Evolutionary conservation across 225 moss, liverwort and hornwort genomes (phyloP).

Genomic region (Marchantia paleacea): DNA sequence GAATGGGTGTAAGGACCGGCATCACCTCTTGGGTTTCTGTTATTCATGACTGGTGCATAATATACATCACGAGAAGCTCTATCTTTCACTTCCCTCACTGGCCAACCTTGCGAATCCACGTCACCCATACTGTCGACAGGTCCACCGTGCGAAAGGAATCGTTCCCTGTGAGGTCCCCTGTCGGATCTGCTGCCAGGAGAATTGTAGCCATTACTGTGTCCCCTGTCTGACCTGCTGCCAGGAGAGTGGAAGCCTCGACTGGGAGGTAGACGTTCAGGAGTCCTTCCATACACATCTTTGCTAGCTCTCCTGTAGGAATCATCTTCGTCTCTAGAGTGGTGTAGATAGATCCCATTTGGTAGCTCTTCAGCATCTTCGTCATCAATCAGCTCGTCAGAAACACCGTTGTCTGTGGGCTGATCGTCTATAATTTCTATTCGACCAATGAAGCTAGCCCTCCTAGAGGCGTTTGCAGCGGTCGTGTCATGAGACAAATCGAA

Average conservation of each 20-base stretch:
- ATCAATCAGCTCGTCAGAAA: constrained; percentile 30
- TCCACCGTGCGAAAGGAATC: constrained; percentile 17
- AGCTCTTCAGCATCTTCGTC: constrained; percentile 49
- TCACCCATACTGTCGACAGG: constrained; percentile 23
- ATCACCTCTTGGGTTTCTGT: constrained; percentile 24
- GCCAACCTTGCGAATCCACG: constrained; percentile 39
- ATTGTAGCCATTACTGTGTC: constrained; percentile 18
- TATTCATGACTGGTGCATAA: constrained; percentile 34
- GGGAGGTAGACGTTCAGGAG: constrained; percentile 15
- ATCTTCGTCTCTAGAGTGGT: constrained; percentile 41
- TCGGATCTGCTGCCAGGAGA: constrained; percentile 38
- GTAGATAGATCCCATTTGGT: constrained; percentile 44
- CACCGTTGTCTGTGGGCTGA: constrained; percentile 19
- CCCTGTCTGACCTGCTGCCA: constrained; percentile 28
- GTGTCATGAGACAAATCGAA: constrained; percentile 26
- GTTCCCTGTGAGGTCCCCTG: constrained; percentile 28
- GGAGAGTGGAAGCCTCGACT: constrained; percentile 34
- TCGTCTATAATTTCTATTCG: constrained; percentile 26
- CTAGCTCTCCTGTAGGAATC: constrained; percentile 22
- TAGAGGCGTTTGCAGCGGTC: background rate
- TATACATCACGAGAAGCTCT: constrained; percentile 52
- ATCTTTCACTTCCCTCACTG: constrained; percentile 44
- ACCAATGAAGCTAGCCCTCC: constrained; percentile 24
- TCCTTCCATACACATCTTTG: constrained; percentile 22
- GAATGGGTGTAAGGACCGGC: constrained; percentile 20